Percentiles rank a stretch among this genome's conserved stretches.
These are phyloP conservation scores for Nepenthes alata DNA, from an alignment of 179 eudicot species.

Conservation along the genomic window DNA sequence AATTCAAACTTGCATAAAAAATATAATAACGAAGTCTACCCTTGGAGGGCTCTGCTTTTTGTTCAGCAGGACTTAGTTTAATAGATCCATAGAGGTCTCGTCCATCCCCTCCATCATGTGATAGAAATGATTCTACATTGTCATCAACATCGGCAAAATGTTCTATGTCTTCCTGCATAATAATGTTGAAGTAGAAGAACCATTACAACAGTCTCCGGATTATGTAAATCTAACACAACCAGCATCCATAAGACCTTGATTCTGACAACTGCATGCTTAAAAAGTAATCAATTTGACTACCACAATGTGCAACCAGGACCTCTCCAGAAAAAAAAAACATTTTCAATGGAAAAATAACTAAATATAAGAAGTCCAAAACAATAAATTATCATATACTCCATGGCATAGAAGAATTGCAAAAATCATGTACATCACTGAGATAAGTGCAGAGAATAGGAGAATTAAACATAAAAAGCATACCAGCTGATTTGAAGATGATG, in stretches of 20 bases:
- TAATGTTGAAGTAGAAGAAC: constrained; percentile 5
- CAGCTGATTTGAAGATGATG: constrained; percentile 94
- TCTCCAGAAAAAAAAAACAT: no score
- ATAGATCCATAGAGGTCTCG: constrained; percentile 52
- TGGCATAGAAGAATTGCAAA: no score
- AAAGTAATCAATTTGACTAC: neutral
- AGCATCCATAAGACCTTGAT: no score
- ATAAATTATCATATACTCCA: no score
- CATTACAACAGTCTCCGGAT: neutral
- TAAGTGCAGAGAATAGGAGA: no score
- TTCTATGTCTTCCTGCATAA: constrained; percentile 72
- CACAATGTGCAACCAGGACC: no score
- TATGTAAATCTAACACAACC: neutral
- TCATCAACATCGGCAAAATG: constrained; percentile 90
- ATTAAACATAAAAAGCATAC: constrained; percentile 21
- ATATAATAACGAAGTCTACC: constrained; percentile 22
- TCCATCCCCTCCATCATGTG: constrained; percentile 77
- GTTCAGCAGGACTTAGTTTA: constrained; percentile 69
- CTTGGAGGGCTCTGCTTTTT: constrained; percentile 75
- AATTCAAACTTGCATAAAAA: neutral
- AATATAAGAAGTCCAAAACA: no score
- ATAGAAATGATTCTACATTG: constrained; percentile 73
- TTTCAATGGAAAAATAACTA: no score
- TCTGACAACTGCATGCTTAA: neutral
- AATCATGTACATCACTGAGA: no score